Base-by-base conservation (phyloP, 2,329 filamentous ascomycete genomes). In the Neurospora sp. region DNA sequence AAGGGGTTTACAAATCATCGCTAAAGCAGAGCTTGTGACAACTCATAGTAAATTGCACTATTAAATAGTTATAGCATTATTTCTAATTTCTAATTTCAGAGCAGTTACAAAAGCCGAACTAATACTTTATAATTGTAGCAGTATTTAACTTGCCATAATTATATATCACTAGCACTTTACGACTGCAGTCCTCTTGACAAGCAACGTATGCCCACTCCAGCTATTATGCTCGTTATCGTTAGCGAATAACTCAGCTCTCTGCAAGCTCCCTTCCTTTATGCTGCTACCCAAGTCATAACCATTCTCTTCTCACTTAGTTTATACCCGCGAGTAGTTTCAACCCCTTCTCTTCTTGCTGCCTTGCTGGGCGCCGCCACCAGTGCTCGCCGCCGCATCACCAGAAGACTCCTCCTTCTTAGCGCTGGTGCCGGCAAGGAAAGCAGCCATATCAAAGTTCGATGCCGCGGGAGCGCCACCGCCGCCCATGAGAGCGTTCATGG, bases 371-470 rank as follows among this genome's bases (percentile, higher is more conserved):
- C 52, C 52, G 28, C 52, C 8, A 9, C 52, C 15, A n/a, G 52
- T 36, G 28, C 52, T 62, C 52, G 33, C 68, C 66, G 69, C 70
- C 68, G 70, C 73, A 28, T 11, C 62, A 43, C 38, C 39, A n/a
- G 68, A 68, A 15, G 81, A 79, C 43, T 75, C 76, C 10, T 82
- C 80, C 75, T 84, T 83, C 74, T 83, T 83, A 38, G 72, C 77
- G 46, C 72, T 78, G 52, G 84, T 83, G 4, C 88, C 89, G 3
- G 88, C 84, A 73, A 91, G 82, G 77, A 88, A 91, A 8, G 84
- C 83, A 2, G 88, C 88, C 84, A 89, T 85, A 75, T 90, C 88
- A 72, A 89, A 89, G 78, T 83, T 84, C 66, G 78, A 67, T 2
- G 70, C 77, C 11, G 72, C 74, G 15, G 75, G 74, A 69, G 77